Evolutionary conservation across 345 rosid species (phyloP), one percentile per base, ranked within the genome.

Genomic region (Passiflora organensis): DNA sequence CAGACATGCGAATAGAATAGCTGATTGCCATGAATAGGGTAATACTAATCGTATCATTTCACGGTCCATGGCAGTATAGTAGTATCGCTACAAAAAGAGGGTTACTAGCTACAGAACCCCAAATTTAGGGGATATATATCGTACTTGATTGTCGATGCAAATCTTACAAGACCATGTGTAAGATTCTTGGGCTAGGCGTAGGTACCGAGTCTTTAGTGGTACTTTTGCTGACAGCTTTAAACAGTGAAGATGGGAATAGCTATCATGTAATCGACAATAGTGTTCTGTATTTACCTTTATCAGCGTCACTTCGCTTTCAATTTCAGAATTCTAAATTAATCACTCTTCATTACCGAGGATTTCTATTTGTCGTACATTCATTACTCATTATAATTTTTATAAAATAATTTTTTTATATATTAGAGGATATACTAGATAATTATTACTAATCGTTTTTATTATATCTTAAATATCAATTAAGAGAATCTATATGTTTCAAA

Each of bases 161-260:
- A 64, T 74, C 63, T 39, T 61, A 57, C 72, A 58, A n/a, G 25
- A n/a, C 53, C 68, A 74, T 62, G 78, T 74, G 78, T 69, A 57
- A 51, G 78, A 74, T 74, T 74, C 78, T 69, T 51, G 22, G 51
- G 57, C 66, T 64, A 59, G 36, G n/a, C 32, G 56, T 64, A 53
- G 71, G 73, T 28, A 2, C 36, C 47, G 10, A 56, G 19, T 49
- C 67, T 69, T 56, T 66, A 37, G 39, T 14, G 51, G 56, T 51
- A 60, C 66, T 37, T 55, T 32, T 56, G 38, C 23, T 38, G 23
- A 34, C 72, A 72, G 64, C 72, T 48, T 62, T 28, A 11, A 53
- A 49, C 51, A 17, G 39, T 28, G 3, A 2, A 3, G 22, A 14
- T 8, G 25, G 49, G 65, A 66, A 72, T 62, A 43, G 72, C n/a